Evolutionary conservation across 495 filamentous ascomycete species (phyloP), one percentile per base, ranked within the genome.

Genomic region (Trichoderma gamsii): DNA sequence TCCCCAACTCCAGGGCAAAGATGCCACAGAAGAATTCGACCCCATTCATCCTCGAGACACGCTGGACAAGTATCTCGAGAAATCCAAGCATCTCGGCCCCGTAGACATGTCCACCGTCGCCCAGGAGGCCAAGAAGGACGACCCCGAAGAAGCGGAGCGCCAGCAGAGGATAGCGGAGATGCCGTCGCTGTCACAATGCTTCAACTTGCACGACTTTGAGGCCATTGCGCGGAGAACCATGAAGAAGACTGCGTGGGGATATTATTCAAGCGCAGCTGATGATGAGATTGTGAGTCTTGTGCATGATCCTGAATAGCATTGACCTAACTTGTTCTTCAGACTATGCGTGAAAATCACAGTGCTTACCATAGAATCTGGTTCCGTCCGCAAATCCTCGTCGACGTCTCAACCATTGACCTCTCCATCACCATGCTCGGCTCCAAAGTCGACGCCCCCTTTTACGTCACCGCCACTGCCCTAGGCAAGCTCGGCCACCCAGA

Each of bases 341-440:
- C 95, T 1, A 84, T 99, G 85, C 88, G 95, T 65, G 96, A 99
- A 79, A 99, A 99, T 79, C 94, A 97, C 80, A 86, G 88, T 12
- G 95, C 96, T 35, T 99, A 89, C 81, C 94, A 98, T 80, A 93
- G 94, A 73, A 93, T 98, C 78, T 98, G 94, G 94, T 98, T 98
- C 81, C 87, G 93, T 21, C 94, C 94, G 3, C 86, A 87, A 59
- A 80, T 97, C 66, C 84, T 98, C 23, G 86, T 93, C 46, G 87
- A 98, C 71, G 94, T 98, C 29, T 89, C 92, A 73, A 84, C 92
- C 29, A 85, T 99, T 65, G 92, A 97, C 75, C 85, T 91, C 71
- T 84, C 84, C 25, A 97, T 92, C 13, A 95, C 87, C 0, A 97
- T 98, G 93, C 87, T 98, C 2, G 93, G 93, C 66, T 89, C 89